Base-by-base conservation (phyloP, 371 early-diverging fungal species). In the Apophysomyces trapeziformis region DNA sequence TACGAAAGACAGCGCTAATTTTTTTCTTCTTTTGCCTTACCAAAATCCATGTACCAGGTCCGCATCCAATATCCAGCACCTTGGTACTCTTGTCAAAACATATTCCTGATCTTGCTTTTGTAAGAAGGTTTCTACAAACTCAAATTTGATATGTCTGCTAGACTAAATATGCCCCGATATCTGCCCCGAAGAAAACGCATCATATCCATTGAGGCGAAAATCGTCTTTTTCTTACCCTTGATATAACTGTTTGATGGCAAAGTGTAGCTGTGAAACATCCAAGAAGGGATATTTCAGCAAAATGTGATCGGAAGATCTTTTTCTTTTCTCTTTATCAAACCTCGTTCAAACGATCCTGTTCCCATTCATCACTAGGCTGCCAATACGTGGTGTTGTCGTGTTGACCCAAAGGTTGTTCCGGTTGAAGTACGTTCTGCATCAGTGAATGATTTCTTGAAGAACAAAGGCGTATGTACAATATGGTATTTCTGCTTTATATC, bases 1-100 rank as follows among this genome's bases (percentile, higher is more conserved):
- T 38, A 14, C 32, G 47, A n/a, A 50, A 5, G 9, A 8, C 3
- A 11, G 1, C 13, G 11, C 44, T 38, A 26, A 57, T 63, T 47
- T 57, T 61, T 61, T 50, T 54, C 44, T 57, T 47, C 16, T 47
- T 13, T n/a, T n/a, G 7, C 35, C 54, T 14, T 76, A 74, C 84
- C 75, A 85, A 68, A 45, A 83, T 59, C 87, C 87, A 87, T 16
- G 84, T 79, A 16, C 87, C 87, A 37, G 82, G 81, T 16, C 81
- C 81, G 68, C 74, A 71, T 1, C 81, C 81, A 43, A 80, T 73
- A 43, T 80, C 81, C 7, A 80, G 44, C 11, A 76, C 73, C 38
- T 71, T 73, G 8, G 66, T 37, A 6, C 64, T 26, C 21, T 16
- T 16, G 11, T 21, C 54, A 21, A 50, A 50, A 2, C 21, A 26